Evolutionary conservation across 1,284 basidiomycete species (phyloP), one percentile per base, ranked within the genome.

Genomic region (Dichomitus squalens): DNA sequence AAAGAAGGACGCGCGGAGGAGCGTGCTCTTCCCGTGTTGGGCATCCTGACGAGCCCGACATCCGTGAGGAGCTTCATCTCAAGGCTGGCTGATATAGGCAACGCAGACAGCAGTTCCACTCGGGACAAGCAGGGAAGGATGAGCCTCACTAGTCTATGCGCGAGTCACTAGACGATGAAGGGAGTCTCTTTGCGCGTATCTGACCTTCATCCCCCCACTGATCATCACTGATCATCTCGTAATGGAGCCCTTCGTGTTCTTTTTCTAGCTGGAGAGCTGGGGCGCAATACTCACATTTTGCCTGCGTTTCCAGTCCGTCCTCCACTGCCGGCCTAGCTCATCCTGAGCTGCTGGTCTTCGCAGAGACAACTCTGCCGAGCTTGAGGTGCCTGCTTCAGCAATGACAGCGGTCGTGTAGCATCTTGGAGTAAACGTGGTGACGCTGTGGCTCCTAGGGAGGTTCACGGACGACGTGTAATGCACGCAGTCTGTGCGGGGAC

Each of bases 21-120:
- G 77, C 0, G 96, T 99, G 70, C 90, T 91, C 74, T 93, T 92
- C 91, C 90, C 0, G 93, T 94, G 67, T 99, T 99, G 1, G 97
- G 97, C 74, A 98, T 87, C 0, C 96, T 96, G 3, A 99, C 96
- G 11, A 99, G 78, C 0, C 95, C 97, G 21, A 99, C 83, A 71
- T 99, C 96, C 0, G 96, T 95, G 1, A 96, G 80, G 6, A 96
- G 83, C 72, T 99, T 98, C 65, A 99, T 88, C 73, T 98, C 96
- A 16, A 99, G 81, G n/a, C n/a, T n/a, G n/a, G n/a, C n/a, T n/a
- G n/a, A n/a, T n/a, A n/a, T n/a, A n/a, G n/a, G n/a, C n/a, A n/a
- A n/a, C 36, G 87, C 83, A 21, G n/a, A n/a, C n/a, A n/a, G n/a
- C n/a, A n/a, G n/a, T n/a, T n/a, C n/a, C n/a, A n/a, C n/a, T n/a